Conservation (phyloP, 2,329 filamentous ascomycete genomes). For the Aspergillus luchuensis region DNA sequence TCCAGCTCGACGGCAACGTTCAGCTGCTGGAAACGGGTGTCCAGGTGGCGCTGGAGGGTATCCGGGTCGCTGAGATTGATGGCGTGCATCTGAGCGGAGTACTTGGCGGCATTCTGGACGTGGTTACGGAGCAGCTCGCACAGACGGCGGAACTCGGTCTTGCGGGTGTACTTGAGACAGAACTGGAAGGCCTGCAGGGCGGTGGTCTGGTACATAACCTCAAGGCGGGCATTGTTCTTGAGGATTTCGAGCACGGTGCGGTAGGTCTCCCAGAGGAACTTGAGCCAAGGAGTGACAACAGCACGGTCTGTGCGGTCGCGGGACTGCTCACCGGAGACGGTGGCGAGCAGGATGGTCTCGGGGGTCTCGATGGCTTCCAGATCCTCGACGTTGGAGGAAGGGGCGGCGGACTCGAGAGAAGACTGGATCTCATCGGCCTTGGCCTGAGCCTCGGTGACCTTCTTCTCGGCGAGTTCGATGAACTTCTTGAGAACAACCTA, state of each 20-base stretch:
- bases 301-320: constrained; percentile 96
- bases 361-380: constrained; percentile 96
- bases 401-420: constrained; percentile 72
- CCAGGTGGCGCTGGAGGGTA: constrained; percentile 93
- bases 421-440: constrained; percentile 96
- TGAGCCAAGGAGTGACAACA: constrained; percentile 98
- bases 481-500: constrained; percentile 94
- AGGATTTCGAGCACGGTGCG: constrained; percentile 97
- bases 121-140: constrained; percentile 98
- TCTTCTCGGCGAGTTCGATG: constrained; percentile 93
- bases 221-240: constrained; percentile 96
- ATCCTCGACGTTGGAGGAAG: constrained; percentile 81
- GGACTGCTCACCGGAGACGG: constrained; percentile 96
- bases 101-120: constrained; percentile 98
- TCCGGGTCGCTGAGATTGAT: constrained; percentile 98
- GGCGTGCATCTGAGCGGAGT: constrained; percentile 97
- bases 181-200: constrained; percentile 98
- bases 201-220: constrained; percentile 97
- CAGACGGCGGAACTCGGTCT: constrained; percentile 98
- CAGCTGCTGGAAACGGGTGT: constrained; percentile 97
- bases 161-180: constrained; percentile 95
- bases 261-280: constrained; percentile 99
- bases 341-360: constrained; percentile 95
- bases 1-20: constrained; percentile 98
- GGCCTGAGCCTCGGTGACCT: constrained; percentile 91